Evolutionary conservation across 768 basidiomycete species (phyloP).

Genomic region (Tricholoma terreum): DNA sequence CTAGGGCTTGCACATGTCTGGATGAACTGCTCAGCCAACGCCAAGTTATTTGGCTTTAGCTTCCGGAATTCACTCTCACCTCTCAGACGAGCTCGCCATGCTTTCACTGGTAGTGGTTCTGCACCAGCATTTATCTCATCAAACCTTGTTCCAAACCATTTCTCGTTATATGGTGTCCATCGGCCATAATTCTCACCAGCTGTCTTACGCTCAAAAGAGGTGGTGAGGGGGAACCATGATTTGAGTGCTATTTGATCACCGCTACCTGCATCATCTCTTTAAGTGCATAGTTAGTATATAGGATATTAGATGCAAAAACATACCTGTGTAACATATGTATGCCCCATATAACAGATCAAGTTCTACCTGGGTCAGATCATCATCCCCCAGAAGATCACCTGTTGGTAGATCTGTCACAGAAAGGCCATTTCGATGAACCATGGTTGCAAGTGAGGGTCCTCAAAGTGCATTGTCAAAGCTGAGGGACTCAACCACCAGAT

Average conservation of each 20-base stretch:
- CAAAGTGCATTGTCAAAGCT: conserved; percentile 6
- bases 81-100: too few species aligned
- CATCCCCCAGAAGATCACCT: conserved; percentile 10
- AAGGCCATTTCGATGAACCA: background rate
- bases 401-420: background rate
- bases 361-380: conserved; percentile 10
- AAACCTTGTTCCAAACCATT: background rate
- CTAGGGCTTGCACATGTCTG: too few species aligned
- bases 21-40: too few species aligned
- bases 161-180: background rate
- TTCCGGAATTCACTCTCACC: background rate
- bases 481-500: conserved; percentile 6
- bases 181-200: too few species aligned
- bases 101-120: background rate
- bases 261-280: background rate
- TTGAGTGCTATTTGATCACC: too few species aligned
- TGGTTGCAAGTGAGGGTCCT: too few species aligned
- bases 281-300: too few species aligned
- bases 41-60: too few species aligned
- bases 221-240: too few species aligned
- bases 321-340: conserved; percentile 9
- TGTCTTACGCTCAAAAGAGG: too few species aligned
- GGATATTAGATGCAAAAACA: too few species aligned
- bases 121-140: background rate
- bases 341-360: conserved; percentile 14